These are phyloP conservation scores for Claviceps purpurea DNA, from an alignment of 2,329 filamentous ascomycete genomes.

Conservation along the genomic window DNA sequence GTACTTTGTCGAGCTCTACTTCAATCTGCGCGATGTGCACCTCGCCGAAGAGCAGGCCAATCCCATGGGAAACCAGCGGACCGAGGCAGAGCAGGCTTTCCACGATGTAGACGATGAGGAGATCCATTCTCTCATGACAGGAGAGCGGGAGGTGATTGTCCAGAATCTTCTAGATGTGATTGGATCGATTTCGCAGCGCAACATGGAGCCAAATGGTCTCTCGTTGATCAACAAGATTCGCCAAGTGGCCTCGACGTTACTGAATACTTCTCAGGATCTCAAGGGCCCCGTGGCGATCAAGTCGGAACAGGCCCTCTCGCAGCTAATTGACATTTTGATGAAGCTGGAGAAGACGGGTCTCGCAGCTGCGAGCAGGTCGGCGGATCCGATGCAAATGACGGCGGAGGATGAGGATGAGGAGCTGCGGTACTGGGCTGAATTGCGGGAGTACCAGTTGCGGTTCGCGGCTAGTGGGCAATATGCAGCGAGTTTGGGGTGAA, in stretches of 20 bases:
- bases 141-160: constrained; percentile 70
- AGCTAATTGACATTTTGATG: constrained; percentile 62
- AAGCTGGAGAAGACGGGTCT: constrained; percentile 54
- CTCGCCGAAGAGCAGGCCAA: constrained; percentile 30
- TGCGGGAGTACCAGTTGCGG: constrained; percentile 64
- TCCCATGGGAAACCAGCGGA: constrained; percentile 19
- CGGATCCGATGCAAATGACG: constrained; percentile 27
- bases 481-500: constrained; percentile 11
- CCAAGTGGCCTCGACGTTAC: constrained; percentile 66
- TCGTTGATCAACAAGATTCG: constrained; percentile 71
- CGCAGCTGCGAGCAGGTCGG: constrained; percentile 15
- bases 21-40: constrained; percentile 58
- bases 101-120: constrained; percentile 29
- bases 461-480: constrained; percentile 55
- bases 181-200: constrained; percentile 66
- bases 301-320: constrained; percentile 57
- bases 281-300: constrained; percentile 37
- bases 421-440: constrained; percentile 61
- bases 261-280: constrained; percentile 42
- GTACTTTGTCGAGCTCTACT: constrained; percentile 78
- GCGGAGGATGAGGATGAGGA: constrained; percentile 61
- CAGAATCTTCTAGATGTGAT: constrained; percentile 65
- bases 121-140: constrained; percentile 51
- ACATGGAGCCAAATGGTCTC: constrained; percentile 62
- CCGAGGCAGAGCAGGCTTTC: constrained; percentile 23